These are phyloP conservation scores for Cenchrus purpureus DNA, from an alignment of 176 grass and related monocot genomes.

Conservation along the genomic window DNA sequence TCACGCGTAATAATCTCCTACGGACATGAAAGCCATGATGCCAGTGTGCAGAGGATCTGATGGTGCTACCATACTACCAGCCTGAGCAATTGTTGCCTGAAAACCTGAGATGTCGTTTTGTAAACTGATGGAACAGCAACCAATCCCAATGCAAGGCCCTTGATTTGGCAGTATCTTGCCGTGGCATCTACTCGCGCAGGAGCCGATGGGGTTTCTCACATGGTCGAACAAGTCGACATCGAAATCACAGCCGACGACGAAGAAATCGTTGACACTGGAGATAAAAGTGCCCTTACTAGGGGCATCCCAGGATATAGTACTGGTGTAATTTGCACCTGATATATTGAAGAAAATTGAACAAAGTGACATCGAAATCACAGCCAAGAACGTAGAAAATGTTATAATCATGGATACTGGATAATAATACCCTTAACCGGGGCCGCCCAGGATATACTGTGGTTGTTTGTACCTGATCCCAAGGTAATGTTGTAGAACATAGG, in stretches of 20 bases:
- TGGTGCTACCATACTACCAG: no score
- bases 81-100: background rate
- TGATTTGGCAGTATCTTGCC: background rate
- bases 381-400: background rate
- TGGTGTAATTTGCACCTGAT: no score
- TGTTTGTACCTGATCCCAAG: background rate
- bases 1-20: background rate
- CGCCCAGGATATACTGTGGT: background rate
- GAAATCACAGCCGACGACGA: no score
- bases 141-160: background rate
- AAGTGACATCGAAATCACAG: background rate
- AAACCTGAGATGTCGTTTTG: background rate
- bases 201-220: background rate
- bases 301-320: no score
- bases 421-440: background rate
- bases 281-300: no score
- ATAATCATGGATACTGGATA: rapidly evolving
- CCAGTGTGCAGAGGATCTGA: background rate
- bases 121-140: background rate
- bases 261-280: no score
- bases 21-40: slow-evolving; percentile 7
- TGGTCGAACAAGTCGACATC: background rate
- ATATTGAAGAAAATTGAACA: no score
- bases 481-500: background rate
- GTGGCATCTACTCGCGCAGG: no score